Evolutionary conservation across 2,329 filamentous ascomycete genomes (phyloP).

Genomic region (Diplodia intermedia): DNA sequence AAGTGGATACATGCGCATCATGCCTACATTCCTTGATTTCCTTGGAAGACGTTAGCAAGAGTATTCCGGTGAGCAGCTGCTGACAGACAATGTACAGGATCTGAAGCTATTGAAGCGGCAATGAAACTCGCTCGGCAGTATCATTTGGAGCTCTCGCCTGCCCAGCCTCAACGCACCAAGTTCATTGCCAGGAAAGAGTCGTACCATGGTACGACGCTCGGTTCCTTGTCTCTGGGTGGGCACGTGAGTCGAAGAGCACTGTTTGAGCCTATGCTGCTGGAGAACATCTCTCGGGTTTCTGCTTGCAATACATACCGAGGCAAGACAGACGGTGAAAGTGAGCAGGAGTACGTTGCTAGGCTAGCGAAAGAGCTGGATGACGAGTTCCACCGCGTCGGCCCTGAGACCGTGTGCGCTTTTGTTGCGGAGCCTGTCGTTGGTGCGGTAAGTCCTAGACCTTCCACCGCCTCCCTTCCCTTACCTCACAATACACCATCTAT

Average conservation of each 20-base stretch:
- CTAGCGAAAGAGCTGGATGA: conserved; percentile 70
- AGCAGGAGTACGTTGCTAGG: conserved; percentile 65
- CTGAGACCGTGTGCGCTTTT: conserved; percentile 73
- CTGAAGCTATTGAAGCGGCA: conserved; percentile 72
- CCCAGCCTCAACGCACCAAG: conserved; percentile 61
- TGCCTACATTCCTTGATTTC: not conserved
- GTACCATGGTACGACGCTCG: conserved; percentile 75
- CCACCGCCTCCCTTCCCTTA: not conserved
- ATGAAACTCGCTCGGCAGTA: conserved; percentile 73
- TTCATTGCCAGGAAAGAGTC: conserved; percentile 71
- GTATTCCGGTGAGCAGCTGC: too few species aligned
- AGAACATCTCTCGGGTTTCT: conserved; percentile 66
- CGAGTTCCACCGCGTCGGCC: conserved; percentile 69
- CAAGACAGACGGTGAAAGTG: conserved; percentile 59
- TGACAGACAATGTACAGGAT: conserved; percentile 53
- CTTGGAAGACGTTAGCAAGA: too few species aligned
- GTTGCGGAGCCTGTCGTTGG: conserved; percentile 76
- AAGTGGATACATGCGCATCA: not conserved
- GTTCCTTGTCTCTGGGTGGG: conserved; percentile 69
- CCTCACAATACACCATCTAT: not conserved
- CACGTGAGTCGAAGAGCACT: conserved; percentile 65
- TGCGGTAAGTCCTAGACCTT: conserved; percentile 58
- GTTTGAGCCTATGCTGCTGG: conserved; percentile 66
- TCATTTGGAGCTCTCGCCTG: conserved; percentile 62
- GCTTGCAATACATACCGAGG: conserved; percentile 72